These are phyloP conservation scores for Delonix regia DNA, from an alignment of 306 rosid species.

Conservation along the genomic window DNA sequence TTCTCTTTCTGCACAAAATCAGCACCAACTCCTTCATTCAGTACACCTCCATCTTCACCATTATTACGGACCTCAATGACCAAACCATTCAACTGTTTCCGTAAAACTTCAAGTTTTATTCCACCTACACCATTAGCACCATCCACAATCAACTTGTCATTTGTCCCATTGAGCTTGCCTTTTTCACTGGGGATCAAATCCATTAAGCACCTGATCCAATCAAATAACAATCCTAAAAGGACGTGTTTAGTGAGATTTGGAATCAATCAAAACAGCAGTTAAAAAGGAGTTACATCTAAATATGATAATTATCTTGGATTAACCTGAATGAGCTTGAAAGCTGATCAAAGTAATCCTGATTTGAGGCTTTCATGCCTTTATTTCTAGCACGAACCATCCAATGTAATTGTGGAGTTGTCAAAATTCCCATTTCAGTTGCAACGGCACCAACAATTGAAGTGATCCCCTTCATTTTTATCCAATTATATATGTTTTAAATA, in stretches of 20 bases:
- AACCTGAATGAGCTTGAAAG: slow-evolving; percentile 85
- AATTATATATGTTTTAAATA: slow-evolving; percentile 8
- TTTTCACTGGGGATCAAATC: slow-evolving; percentile 68
- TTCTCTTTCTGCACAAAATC: slow-evolving; percentile 99
- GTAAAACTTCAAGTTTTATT: slow-evolving; percentile 59
- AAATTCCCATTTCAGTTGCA: slow-evolving; percentile 74
- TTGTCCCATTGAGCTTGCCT: slow-evolving; percentile 31
- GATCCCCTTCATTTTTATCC: slow-evolving; percentile 65
- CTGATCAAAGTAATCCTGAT: slow-evolving; percentile 71
- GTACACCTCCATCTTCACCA: slow-evolving; percentile 73
- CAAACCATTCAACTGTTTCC: slow-evolving; percentile 57
- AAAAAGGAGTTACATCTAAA: slow-evolving; percentile 1
- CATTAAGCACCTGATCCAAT: slow-evolving; percentile 78
- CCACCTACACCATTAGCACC: slow-evolving; percentile 98
- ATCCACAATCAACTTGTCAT: slow-evolving; percentile 70
- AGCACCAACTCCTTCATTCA: slow-evolving; percentile 96
- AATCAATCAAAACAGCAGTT: slow-evolving; percentile 16
- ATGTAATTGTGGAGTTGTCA: slow-evolving; percentile 89
- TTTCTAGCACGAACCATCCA: slow-evolving; percentile 94
- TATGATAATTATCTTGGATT: slow-evolving; percentile 27
- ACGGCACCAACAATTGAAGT: slow-evolving; percentile 67
- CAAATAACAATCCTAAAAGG: slow-evolving; percentile 43
- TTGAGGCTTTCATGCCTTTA: slow-evolving; percentile 57
- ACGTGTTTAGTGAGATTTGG: slow-evolving; percentile 22
- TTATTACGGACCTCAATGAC: slow-evolving; percentile 75